Base-by-base conservation (phyloP, 805 yeast genomes). In the Alloascoidea africana region DNA sequence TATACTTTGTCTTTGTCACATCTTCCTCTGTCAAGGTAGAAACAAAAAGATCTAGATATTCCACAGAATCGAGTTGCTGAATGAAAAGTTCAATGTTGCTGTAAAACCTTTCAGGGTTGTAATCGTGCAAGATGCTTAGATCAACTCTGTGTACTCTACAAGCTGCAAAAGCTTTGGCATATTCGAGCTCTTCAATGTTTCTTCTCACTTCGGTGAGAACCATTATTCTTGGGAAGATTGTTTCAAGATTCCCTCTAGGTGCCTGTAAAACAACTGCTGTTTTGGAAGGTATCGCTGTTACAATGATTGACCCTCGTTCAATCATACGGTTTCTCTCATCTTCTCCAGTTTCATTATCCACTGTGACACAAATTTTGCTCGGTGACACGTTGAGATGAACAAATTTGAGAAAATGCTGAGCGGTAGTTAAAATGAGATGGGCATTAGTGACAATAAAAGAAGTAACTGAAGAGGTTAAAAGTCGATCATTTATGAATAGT, bases 231-330 rank as follows among this genome's bases (percentile, higher is more conserved):
- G 99, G 98, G 50, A 74, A 77, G 14, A 91, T 81, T 0, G 97
- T 86, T 56, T 91, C 99, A 46, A 91, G 61, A 50, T 91, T 91
- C 43, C 99, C 99, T 54, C 99, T 71, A 41, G 94, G 94, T 3
- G 96, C 96, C 55, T 91, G 96, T 38, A 91, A 63, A 3, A 84
- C 75, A 14, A 93, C 86, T 1, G 87, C 69, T 40, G 86, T 76
- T 39, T 73, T 79, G 0, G 89, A 73, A 1, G 96, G 96, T 49
- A 86, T 78, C 2, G 73, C 73, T 32, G 86, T 65, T 0, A 89
- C 84, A 36, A 91, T 57, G n/a, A 81, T 48, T 0, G 96, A 85
- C 1, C 98, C 97, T 45, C 96, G 68, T 58, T 91, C 99, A 38
- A 91, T 77, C 41, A 78, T 73, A 48, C 99, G 73, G 13, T 79